These are phyloP conservation scores for Pleurotus ostreatus DNA, from an alignment of 768 basidiomycete species.

Conservation along the genomic window DNA sequence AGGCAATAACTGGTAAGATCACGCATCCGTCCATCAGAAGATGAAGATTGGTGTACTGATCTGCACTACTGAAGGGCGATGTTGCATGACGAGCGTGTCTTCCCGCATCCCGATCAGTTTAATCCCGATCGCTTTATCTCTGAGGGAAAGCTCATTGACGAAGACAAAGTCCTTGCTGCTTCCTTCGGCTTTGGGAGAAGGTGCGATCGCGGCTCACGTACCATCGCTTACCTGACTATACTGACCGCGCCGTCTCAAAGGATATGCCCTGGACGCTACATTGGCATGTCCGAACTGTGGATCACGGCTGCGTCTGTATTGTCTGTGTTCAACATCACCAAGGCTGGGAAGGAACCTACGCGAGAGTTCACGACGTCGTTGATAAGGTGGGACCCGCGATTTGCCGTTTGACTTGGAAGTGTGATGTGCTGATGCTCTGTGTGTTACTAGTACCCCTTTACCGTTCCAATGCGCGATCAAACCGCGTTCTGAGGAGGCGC, in stretches of 20 bases:
- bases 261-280: constrained; percentile 1
- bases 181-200: neutral
- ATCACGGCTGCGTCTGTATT: neutral
- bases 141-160: neutral
- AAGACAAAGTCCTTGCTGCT: neutral
- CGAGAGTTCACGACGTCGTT: too few species aligned
- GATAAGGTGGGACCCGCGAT: too few species aligned
- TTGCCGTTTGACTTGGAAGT: too few species aligned
- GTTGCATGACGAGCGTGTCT: constrained; percentile 22
- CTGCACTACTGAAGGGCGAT: constrained; percentile 21
- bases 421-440: too few species aligned
- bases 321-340: neutral
- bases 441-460: too few species aligned
- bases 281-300: neutral
- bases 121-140: constrained; percentile 27
- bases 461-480: too few species aligned
- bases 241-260: neutral
- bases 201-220: neutral
- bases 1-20: constrained; percentile 25
- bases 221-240: too few species aligned
- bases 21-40: neutral
- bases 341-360: neutral
- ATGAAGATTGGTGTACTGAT: neutral
- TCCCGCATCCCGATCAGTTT: constrained; percentile 25
- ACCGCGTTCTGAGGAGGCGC: too few species aligned